These are phyloP conservation scores for Termitomyces titanicus DNA, from an alignment of 768 basidiomycete species.

Conservation along the genomic window DNA sequence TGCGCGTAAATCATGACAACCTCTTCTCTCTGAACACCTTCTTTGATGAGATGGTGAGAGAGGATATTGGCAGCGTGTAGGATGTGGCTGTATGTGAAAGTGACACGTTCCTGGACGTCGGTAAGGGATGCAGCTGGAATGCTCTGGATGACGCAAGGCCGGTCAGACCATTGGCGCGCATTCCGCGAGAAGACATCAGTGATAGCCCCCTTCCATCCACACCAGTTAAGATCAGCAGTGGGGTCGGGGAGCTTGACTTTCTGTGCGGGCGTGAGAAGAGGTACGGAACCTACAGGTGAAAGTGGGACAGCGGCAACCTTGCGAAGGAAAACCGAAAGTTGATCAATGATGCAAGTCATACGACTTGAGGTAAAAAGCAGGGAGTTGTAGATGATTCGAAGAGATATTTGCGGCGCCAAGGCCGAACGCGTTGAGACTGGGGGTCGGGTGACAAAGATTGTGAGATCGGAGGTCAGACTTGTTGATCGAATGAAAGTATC, in stretches of 20 bases:
- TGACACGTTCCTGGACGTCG: constrained; percentile 47
- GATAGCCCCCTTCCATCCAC: constrained; percentile 95
- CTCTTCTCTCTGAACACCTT: constrained; percentile 87
- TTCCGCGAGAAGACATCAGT: constrained; percentile 92
- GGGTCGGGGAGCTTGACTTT: constrained; percentile 74
- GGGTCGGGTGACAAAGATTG: constrained; percentile 80
- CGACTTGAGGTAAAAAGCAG: constrained; percentile 82
- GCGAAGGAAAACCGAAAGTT: constrained; percentile 75
- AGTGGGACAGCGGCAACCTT: constrained; percentile 67
- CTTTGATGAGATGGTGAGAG: constrained; percentile 83
- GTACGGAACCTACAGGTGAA: constrained; percentile 71
- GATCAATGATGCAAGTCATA: constrained; percentile 77
- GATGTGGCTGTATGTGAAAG: constrained; percentile 79
- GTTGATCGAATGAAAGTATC: constrained; percentile 78
- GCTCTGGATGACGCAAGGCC: constrained; percentile 87
- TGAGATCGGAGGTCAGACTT: constrained; percentile 86
- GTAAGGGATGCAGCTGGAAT: constrained; percentile 39
- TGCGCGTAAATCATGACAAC: constrained; percentile 98
- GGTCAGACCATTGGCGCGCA: constrained; percentile 73
- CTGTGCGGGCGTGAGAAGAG: constrained; percentile 74
- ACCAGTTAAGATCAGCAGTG: constrained; percentile 89
- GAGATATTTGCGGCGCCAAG: constrained; percentile 69
- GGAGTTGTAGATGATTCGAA: constrained; percentile 92
- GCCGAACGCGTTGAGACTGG: constrained; percentile 65
- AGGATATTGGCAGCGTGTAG: constrained; percentile 84